Conservation (phyloP, 768 basidiomycete genomes). For the Mycena kentingensis region DNA sequence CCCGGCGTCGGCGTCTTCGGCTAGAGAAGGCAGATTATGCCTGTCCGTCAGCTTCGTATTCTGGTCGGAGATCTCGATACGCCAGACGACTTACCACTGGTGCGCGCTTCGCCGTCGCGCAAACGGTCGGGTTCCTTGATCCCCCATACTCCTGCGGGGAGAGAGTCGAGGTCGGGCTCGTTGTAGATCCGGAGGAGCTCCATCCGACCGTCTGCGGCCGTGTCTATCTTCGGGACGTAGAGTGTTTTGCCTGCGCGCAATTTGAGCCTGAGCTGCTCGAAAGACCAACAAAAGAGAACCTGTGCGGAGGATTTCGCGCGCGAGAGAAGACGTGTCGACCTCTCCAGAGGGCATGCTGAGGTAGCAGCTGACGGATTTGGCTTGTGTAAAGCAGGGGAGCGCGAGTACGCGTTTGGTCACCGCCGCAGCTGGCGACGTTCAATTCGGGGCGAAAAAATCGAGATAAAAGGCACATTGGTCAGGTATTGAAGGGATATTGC, state of each 20-base stretch:
- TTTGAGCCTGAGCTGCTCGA: too few relatives aligned
- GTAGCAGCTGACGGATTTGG: constrained; percentile 67
- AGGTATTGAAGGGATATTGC: constrained; percentile 47
- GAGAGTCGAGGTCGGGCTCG: constrained; percentile 54
- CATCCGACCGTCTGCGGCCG: constrained; percentile 52
- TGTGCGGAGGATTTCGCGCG: constrained; percentile 40
- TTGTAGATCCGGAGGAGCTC: constrained; percentile 66
- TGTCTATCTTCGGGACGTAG: constrained; percentile 68
- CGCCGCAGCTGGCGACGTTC: constrained; percentile 40
- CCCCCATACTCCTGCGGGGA: constrained; percentile 71
- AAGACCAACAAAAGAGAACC: background rate
- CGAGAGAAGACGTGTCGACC: constrained; percentile 57
- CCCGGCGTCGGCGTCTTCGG: constrained; percentile 38
- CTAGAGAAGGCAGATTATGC: too few relatives aligned
- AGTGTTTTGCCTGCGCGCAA: constrained; percentile 64
- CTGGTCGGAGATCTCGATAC: constrained; percentile 4
- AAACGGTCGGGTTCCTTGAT: constrained; percentile 64
- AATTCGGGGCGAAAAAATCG: constrained; percentile 3
- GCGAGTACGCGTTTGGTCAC: constrained; percentile 52
- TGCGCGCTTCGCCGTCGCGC: constrained; percentile 47
- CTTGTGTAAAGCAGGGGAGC: constrained; percentile 51
- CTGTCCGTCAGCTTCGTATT: too few relatives aligned
- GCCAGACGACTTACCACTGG: constrained; percentile 48
- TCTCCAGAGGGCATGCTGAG: constrained; percentile 79
- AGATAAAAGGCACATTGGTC: constrained; percentile 55